phyloP scores from a whole-genome alignment of 148 eudicot species.

The Rhododendron mucronatum region DNA sequence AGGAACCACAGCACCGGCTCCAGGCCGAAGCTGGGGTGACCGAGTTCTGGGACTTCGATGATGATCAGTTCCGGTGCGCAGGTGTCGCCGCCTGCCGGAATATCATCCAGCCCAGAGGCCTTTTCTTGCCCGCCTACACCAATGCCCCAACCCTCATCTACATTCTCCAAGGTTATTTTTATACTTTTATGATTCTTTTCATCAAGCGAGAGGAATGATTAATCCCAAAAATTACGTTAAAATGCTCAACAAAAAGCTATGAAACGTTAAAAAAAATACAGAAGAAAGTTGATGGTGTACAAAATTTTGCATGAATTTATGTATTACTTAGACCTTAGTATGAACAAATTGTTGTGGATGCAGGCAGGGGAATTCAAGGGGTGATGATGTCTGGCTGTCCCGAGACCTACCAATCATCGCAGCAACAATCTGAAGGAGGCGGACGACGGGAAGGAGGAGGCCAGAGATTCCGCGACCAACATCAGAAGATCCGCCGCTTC shows the following conservation, averaged over 20 bases:
- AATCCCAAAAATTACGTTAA: no score
- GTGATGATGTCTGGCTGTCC: conserved; percentile 68
- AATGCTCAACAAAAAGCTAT: no score
- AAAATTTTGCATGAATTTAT: not conserved
- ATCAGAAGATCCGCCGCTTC: conserved; percentile 57
- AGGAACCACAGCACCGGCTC: conserved; percentile 40
- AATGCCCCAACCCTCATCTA: conserved; percentile 49
- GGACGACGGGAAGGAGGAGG: conserved; percentile 15
- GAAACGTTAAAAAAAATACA: no score
- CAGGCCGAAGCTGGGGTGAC: conserved; percentile 61
- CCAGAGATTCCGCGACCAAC: conserved; percentile 44
- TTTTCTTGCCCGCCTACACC: conserved; percentile 62
- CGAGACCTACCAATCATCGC: conserved; percentile 59
- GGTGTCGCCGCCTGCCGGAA: conserved; percentile 53
- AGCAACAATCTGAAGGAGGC: conserved; percentile 13
- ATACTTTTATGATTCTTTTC: no score
- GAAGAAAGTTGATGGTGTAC: not conserved
- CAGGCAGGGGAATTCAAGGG: conserved; percentile 65
- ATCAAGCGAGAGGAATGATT: no score
- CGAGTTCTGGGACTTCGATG: conserved; percentile 56
- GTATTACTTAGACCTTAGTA: not conserved
- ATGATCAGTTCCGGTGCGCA: conserved; percentile 59
- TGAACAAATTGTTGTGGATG: not conserved
- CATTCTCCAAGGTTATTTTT: conserved; percentile 42
- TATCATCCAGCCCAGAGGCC: conserved; percentile 49